phyloP scores from a whole-genome alignment of 257 asterid genomes.

The Jacaranda mimosifolia region DNA sequence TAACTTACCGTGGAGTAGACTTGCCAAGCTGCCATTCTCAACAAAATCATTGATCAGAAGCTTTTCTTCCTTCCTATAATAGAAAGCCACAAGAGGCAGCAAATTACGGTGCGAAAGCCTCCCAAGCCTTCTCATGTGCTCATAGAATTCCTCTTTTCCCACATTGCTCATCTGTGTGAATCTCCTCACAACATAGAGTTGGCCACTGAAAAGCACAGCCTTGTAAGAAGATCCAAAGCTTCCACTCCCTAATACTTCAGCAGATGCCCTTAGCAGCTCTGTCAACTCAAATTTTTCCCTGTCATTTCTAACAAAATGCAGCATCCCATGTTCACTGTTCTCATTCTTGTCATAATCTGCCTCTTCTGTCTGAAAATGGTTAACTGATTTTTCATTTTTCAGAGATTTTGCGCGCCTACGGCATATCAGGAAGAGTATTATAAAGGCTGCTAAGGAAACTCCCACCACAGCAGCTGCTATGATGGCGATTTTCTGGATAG shows the following conservation, averaged over 20 bases:
- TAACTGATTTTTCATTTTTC: constrained; percentile 42
- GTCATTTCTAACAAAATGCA: constrained; percentile 56
- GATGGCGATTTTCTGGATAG: constrained; percentile 38
- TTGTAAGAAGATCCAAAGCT: constrained; percentile 78
- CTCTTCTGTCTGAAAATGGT: constrained; percentile 31
- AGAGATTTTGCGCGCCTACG: constrained; percentile 40
- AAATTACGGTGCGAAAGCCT: constrained; percentile 62
- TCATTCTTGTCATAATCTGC: neutral
- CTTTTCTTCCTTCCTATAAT: constrained; percentile 68
- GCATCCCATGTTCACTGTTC: constrained; percentile 45
- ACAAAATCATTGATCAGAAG: constrained; percentile 63
- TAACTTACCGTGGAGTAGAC: constrained; percentile 69
- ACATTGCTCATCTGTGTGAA: constrained; percentile 58
- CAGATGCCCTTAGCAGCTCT: constrained; percentile 70
- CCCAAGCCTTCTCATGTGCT: constrained; percentile 65
- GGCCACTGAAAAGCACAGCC: constrained; percentile 54
- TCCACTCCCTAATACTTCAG: constrained; percentile 74
- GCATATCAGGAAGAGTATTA: constrained; percentile 36
- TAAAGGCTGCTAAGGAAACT: constrained; percentile 28
- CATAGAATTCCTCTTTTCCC: constrained; percentile 60
- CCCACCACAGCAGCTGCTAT: constrained; percentile 41
- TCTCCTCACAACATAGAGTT: constrained; percentile 60
- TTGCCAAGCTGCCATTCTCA: constrained; percentile 69
- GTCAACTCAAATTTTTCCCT: constrained; percentile 63
- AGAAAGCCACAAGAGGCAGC: constrained; percentile 72